phyloP scores from a whole-genome alignment of 495 filamentous ascomycete species.

The Neurospora sublineolata region DNA sequence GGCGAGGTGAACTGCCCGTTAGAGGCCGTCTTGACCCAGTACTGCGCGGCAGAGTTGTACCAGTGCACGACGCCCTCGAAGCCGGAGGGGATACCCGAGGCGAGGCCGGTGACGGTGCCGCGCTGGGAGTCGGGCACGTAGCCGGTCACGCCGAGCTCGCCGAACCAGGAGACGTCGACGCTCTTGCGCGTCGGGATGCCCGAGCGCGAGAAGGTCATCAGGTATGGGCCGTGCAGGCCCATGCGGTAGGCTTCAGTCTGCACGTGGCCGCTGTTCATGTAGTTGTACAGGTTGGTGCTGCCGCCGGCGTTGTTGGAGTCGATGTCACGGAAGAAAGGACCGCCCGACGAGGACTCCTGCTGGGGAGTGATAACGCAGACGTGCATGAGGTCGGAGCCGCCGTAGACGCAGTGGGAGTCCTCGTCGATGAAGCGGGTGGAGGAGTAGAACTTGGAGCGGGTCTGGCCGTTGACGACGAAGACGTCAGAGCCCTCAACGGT shows the following conservation, averaged over 20 bases:
- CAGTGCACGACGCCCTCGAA: slow-evolving; percentile 51
- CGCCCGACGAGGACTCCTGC: slow-evolving; percentile 42
- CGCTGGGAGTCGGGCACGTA: slow-evolving; percentile 43
- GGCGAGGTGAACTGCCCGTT: slow-evolving; percentile 49
- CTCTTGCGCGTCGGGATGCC: slow-evolving; percentile 39
- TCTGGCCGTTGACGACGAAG: slow-evolving; percentile 48
- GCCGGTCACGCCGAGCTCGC: slow-evolving; percentile 43
- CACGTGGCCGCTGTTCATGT: slow-evolving; percentile 56
- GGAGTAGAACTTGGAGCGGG: slow-evolving; percentile 59
- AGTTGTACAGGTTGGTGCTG: slow-evolving; percentile 52
- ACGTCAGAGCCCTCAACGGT: slow-evolving; percentile 53
- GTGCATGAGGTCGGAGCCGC: slow-evolving; percentile 31
- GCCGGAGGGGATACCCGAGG: slow-evolving; percentile 35
- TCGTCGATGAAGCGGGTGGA: slow-evolving; percentile 58
- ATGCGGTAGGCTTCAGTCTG: slow-evolving; percentile 51
- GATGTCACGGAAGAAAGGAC: slow-evolving; percentile 56
- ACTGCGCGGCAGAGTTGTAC: slow-evolving; percentile 51
- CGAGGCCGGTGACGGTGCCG: slow-evolving; percentile 49
- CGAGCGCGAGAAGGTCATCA: slow-evolving; percentile 48
- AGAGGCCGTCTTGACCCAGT: slow-evolving; percentile 47
- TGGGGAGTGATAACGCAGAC: slow-evolving; percentile 43
- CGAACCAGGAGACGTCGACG: slow-evolving; percentile 47
- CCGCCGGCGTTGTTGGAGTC: slow-evolving; percentile 49
- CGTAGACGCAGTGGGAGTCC: slow-evolving; percentile 46
- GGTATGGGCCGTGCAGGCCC: slow-evolving; percentile 59